Conservation (phyloP, 257 asterid species). For the Nicotiana undulata region DNA sequence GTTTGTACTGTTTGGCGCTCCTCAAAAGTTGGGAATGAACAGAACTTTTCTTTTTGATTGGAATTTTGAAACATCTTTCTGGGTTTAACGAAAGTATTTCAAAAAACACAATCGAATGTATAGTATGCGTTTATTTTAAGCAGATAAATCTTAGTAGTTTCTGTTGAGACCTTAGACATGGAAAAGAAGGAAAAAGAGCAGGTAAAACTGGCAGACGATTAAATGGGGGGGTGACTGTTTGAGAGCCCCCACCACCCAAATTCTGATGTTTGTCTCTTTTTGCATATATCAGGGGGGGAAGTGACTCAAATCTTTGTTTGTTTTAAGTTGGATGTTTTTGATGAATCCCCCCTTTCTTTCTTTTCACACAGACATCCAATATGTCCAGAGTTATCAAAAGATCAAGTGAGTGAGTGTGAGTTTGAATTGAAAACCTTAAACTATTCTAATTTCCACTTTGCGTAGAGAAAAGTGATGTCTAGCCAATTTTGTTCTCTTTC, state of each 20-base stretch:
- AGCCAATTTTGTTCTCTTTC: too few species aligned
- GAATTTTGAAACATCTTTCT: neutral
- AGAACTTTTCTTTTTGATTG: neutral
- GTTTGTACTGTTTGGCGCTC: neutral
- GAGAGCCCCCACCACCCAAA: neutral
- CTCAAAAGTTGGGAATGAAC: neutral
- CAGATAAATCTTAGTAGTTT: neutral
- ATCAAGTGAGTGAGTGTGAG: neutral
- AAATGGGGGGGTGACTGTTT: neutral
- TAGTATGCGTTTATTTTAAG: neutral
- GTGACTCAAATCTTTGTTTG: conserved; percentile 6
- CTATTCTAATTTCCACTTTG: neutral
- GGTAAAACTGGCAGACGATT: neutral
- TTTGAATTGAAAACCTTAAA: neutral
- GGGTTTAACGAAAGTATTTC: neutral
- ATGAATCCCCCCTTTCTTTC: neutral
- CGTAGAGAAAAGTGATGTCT: neutral
- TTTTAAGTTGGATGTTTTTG: neutral
- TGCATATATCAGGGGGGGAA: neutral
- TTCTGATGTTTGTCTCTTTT: neutral
- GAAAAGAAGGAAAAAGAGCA: conserved; percentile 27
- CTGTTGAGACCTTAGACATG: conserved; percentile 19
- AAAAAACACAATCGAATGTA: neutral
- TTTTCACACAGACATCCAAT: neutral
- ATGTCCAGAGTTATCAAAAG: neutral